Evolutionary conservation across 2,329 filamentous ascomycete genomes (phyloP).

Genomic region (Corinectria fuckeliana): DNA sequence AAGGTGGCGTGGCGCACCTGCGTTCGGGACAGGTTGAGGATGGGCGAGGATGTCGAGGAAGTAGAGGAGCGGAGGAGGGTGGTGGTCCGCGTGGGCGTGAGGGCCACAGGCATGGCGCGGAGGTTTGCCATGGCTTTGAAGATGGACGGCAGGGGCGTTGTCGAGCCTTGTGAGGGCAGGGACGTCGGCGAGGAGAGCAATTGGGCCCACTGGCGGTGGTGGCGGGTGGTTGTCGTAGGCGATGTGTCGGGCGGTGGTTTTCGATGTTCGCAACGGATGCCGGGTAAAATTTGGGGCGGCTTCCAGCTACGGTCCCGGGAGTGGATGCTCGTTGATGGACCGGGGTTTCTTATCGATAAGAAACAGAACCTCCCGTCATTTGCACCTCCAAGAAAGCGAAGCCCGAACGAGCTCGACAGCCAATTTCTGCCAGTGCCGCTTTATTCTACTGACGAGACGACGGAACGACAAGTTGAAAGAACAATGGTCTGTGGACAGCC

Average conservation of each 20-base stretch:
- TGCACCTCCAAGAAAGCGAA: conserved; percentile 1
- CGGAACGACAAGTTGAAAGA: neutral
- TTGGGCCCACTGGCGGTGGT: conserved; percentile 16
- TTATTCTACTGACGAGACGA: neutral
- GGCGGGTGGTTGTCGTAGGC: conserved; percentile 15
- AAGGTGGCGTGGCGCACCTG: conserved; percentile 85
- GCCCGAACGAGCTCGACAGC: neutral
- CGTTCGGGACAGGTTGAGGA: conserved; percentile 41
- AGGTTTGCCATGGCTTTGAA: conserved; percentile 39
- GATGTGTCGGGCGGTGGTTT: conserved; percentile 20
- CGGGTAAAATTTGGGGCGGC: conserved; percentile 41
- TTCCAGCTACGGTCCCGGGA: conserved; percentile 19
- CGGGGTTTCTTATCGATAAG: conserved; percentile 40
- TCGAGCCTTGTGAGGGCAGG: neutral
- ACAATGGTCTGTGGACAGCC: conserved; percentile 29
- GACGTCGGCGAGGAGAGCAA: conserved; percentile 10
- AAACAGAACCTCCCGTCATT: conserved; percentile 15
- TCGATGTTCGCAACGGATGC: conserved; percentile 20
- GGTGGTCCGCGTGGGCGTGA: conserved; percentile 40
- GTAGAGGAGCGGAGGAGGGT: conserved; percentile 38
- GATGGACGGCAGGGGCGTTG: neutral
- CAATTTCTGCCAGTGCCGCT: neutral
- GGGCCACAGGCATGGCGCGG: conserved; percentile 36
- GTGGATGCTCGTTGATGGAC: conserved; percentile 18
- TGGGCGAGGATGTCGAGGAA: conserved; percentile 27